A percentile compares a stretch with the other conserved stretches of the same genome.
Conservation (phyloP, 2,329 filamentous ascomycete genomes). For the Beauveria australis region DNA sequence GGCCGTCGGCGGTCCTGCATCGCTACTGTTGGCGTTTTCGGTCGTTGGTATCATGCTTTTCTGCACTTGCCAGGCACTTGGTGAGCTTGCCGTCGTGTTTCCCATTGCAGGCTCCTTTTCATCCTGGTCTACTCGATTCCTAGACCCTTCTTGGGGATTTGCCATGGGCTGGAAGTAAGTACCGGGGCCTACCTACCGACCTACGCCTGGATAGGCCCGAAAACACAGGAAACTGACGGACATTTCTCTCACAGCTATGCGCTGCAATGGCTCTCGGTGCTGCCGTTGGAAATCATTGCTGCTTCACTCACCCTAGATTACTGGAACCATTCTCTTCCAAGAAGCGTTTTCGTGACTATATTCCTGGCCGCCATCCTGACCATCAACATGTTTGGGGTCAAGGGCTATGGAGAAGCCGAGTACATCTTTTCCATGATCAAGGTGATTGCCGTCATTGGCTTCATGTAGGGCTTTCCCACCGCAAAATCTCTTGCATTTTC, state of each 20-base stretch:
- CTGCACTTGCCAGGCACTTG: slow-evolving; percentile 76
- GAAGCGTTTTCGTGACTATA: slow-evolving; percentile 71
- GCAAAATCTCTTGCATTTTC: background rate
- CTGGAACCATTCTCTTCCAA: slow-evolving; percentile 59
- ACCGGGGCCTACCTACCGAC: too few species aligned
- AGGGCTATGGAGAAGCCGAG: slow-evolving; percentile 83
- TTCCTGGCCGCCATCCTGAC: slow-evolving; percentile 68
- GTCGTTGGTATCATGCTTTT: slow-evolving; percentile 76
- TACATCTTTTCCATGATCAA: slow-evolving; percentile 85
- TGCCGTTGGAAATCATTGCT: slow-evolving; percentile 81
- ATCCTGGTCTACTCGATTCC: slow-evolving; percentile 74
- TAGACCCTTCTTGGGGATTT: slow-evolving; percentile 82
- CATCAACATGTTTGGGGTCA: slow-evolving; percentile 85
- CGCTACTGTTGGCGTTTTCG: slow-evolving; percentile 59
- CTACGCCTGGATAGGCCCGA: background rate
- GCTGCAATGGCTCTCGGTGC: slow-evolving; percentile 75
- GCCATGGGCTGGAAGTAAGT: slow-evolving; percentile 75
- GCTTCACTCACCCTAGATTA: slow-evolving; percentile 78
- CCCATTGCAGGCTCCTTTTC: slow-evolving; percentile 80
- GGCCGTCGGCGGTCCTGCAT: slow-evolving; percentile 60
- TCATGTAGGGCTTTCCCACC: slow-evolving; percentile 53
- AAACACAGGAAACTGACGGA: background rate
- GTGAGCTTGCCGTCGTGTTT: slow-evolving; percentile 76
- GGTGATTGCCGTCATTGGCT: slow-evolving; percentile 75
- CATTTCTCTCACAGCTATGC: slow-evolving; percentile 53